phyloP scores from a whole-genome alignment of 2,329 filamentous ascomycete genomes.

The Cercospora zeae-maydis region DNA sequence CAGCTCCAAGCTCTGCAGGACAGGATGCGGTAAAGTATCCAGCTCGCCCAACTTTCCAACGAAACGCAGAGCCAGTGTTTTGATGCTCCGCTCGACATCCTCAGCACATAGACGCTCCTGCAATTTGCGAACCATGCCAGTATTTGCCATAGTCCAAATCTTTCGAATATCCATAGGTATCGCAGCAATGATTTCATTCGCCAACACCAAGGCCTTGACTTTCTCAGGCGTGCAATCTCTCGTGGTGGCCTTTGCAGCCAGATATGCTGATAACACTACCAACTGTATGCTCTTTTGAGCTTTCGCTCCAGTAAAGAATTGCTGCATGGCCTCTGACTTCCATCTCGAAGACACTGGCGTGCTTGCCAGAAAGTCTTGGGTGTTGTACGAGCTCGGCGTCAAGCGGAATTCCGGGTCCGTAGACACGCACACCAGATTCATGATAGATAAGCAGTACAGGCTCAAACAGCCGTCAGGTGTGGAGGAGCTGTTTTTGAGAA shows the following conservation, averaged over 20 bases:
- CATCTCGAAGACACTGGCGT: conserved; percentile 28
- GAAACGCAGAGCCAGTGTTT: conserved; percentile 30
- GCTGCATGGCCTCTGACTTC: conserved; percentile 33
- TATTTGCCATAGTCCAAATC: conserved; percentile 34
- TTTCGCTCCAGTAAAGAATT: conserved; percentile 35
- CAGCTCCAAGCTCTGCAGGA: conserved; percentile 18
- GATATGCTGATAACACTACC: conserved; percentile 34
- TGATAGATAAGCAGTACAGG: conserved; percentile 39
- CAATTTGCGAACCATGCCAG: conserved; percentile 33
- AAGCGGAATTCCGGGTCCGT: conserved; percentile 23
- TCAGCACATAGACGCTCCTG: conserved; percentile 33
- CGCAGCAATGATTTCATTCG: conserved; percentile 31
- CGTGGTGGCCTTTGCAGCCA: conserved; percentile 27
- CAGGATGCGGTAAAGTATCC: conserved; percentile 26
- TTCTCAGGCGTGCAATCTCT: conserved; percentile 24
- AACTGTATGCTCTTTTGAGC: conserved; percentile 37
- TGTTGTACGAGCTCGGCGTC: conserved; percentile 29
- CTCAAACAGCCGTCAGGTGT: conserved; percentile 32
- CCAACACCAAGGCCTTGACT: conserved; percentile 27
- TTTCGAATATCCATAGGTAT: conserved; percentile 29
- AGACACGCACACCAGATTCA: conserved; percentile 31
- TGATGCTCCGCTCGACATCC: conserved; percentile 21
- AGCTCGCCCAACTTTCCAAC: conserved; percentile 27
- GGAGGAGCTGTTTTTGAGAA: conserved; percentile 31
- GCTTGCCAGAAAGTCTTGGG: conserved; percentile 33